Percentiles rank a stretch among this genome's conserved stretches.
phyloP scores from a whole-genome alignment of 78 protist genomes.

The Dictyostelium brefeldianum region DNA sequence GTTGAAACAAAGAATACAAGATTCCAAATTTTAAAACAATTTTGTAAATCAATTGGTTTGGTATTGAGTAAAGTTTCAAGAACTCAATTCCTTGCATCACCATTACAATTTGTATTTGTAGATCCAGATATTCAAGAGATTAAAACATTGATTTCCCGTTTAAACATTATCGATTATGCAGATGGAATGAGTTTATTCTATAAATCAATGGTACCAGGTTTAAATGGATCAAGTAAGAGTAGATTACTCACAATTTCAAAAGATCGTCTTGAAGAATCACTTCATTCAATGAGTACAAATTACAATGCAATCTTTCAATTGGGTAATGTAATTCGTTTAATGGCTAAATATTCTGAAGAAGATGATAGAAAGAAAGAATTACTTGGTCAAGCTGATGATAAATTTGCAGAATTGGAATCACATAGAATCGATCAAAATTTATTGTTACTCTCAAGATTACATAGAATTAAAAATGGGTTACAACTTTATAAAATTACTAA shows the following conservation, averaged over 20 bases:
- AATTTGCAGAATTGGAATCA: slow-evolving; percentile 23
- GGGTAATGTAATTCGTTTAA: slow-evolving; percentile 52
- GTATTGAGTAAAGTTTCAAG: neutral
- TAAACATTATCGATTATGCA: slow-evolving; percentile 73
- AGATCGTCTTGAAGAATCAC: slow-evolving; percentile 29
- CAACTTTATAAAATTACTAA: neutral
- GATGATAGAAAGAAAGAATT: neutral
- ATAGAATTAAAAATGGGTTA: slow-evolving; percentile 1
- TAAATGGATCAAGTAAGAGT: neutral
- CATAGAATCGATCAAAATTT: slow-evolving; percentile 57
- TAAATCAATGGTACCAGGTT: slow-evolving; percentile 9
- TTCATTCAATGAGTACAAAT: slow-evolving; percentile 65
- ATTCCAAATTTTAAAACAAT: neutral
- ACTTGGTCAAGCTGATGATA: neutral
- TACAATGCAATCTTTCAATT: slow-evolving; percentile 62
- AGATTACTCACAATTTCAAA: slow-evolving; percentile 40
- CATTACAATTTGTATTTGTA: slow-evolving; percentile 17
- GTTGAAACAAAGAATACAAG: neutral
- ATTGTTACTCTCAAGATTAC: slow-evolving; percentile 5
- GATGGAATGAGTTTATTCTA: slow-evolving; percentile 76
- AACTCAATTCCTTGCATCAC: neutral
- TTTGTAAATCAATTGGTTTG: slow-evolving; percentile 48
- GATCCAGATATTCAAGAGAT: slow-evolving; percentile 68
- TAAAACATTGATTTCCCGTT: slow-evolving; percentile 41
- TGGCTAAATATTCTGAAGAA: neutral